Evolutionary conservation across 805 yeast species (phyloP), one percentile per base, ranked within the genome.

Genomic region (Metschnikowia chrysomelidarum): DNA sequence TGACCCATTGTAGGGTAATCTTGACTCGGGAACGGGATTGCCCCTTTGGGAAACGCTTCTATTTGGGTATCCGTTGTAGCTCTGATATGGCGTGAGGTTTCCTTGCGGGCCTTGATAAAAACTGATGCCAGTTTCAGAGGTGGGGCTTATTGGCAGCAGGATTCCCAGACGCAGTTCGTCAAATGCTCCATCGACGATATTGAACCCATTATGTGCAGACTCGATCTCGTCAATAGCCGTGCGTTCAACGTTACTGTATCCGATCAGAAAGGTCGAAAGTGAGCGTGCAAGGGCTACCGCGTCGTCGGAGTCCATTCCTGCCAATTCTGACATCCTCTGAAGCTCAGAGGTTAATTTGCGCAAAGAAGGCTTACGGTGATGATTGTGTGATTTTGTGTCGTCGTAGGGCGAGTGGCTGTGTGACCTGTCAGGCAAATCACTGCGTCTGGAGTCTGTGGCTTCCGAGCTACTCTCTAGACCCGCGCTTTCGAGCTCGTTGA

Each of bases 271-370:
- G 30, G 86, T 73, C 2, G 91, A 82, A 31, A 87, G 67, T 1
- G 93, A 79, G 51, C 94, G 67, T 0, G 95, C 96, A 37, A 87
- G 66, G 0, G 94, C 78, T 4, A 82, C 81, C 0, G 95, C 94
- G 62, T 87, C 94, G 24, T 80, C 75, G 4, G 87, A 80, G 34
- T 78, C 81, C 58, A 85, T 62, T 0, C 94, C 93, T 0, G 91
- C 95, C 59, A 79, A 67, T 45, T 80, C 82, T 0, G 91, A 78
- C 29, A 88, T 64, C 29, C 73, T 76, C 45, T 85, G 83, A 36
- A 89, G 65, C 57, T 89, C 96, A 42, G 66, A 76, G 3, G 95
- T 82, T 23, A 85, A 70, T 35, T 81, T 86, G 40, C 76, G 75
- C 47, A 85, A 64, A 0, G 91, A 81, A 3, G 88, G 85, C 49